phyloP scores from a whole-genome alignment of 2,329 filamentous ascomycete species.

The Beauveria sp. region DNA sequence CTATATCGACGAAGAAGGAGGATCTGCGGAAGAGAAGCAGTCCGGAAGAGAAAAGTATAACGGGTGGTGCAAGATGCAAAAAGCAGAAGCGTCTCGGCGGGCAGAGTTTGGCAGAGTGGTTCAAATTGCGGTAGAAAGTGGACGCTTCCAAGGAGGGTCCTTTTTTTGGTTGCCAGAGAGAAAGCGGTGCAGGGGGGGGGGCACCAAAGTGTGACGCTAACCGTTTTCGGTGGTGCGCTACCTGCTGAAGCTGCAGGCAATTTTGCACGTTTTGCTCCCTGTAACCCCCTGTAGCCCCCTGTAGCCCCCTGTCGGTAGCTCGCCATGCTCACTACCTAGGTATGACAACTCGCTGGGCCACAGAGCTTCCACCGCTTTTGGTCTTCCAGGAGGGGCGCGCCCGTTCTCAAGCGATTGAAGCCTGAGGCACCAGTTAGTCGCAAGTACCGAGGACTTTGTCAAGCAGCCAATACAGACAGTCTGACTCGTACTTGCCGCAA shows the following conservation, averaged over 20 bases:
- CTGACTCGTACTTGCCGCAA: not conserved
- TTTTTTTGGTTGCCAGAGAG: slow-evolving; percentile 10
- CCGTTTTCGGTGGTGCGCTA: not conserved
- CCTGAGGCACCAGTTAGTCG: not conserved
- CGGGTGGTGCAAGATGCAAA: slow-evolving; percentile 7
- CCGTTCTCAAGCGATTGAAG: not conserved
- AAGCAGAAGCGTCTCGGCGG: slow-evolving; percentile 3
- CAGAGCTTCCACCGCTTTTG: not conserved
- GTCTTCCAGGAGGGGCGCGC: not conserved
- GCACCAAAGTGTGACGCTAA: not conserved
- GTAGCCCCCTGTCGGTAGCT: not conserved
- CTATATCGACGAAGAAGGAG: not conserved
- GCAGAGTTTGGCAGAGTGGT: slow-evolving; percentile 9
- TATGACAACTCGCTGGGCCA: no score
- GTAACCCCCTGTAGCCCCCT: not conserved
- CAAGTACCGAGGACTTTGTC: not conserved
- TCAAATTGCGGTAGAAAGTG: slow-evolving; percentile 10
- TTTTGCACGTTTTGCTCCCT: not conserved
- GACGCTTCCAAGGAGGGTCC: slow-evolving; percentile 7
- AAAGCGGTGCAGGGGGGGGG: slow-evolving; percentile 2
- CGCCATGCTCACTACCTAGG: no score
- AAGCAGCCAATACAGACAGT: not conserved
- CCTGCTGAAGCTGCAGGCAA: not conserved
- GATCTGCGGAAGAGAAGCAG: slow-evolving; percentile 7
- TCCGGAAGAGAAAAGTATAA: not conserved